Conservation (phyloP, 1,139 yeast species). For the Maudiozyma humilis region DNA sequence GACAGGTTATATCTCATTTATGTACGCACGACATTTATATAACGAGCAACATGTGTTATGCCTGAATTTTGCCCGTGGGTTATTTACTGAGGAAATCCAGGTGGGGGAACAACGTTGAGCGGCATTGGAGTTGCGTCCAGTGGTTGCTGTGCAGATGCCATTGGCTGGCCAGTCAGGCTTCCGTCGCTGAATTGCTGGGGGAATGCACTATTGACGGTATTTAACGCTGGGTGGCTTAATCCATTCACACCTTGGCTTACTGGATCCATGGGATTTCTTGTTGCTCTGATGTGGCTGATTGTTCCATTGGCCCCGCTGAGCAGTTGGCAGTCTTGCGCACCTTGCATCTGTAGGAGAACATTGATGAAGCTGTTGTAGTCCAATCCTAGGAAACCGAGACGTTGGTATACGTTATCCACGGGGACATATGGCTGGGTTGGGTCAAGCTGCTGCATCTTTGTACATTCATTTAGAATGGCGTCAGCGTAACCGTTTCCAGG, state of each 20-base stretch:
- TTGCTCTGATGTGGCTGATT: slow-evolving; percentile 19
- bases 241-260: too few relatives aligned
- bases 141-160: neutral
- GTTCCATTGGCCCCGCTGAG: slow-evolving; percentile 18
- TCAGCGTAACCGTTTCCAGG: slow-evolving; percentile 7
- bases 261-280: neutral
- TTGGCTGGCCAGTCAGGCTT: neutral
- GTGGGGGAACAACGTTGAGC: neutral
- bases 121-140: neutral
- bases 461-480: slow-evolving; percentile 11
- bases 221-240: neutral
- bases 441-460: slow-evolving; percentile 10
- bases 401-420: slow-evolving; percentile 19
- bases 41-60: too few relatives aligned
- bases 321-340: slow-evolving; percentile 19
- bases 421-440: slow-evolving; percentile 16
- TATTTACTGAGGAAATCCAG: neutral
- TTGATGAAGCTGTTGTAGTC: slow-evolving; percentile 21
- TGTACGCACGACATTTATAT: too few relatives aligned
- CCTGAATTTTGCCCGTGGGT: too few relatives aligned
- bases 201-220: neutral
- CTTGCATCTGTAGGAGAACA: slow-evolving; percentile 19
- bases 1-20: too few relatives aligned
- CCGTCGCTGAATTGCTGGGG: neutral
- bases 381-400: slow-evolving; percentile 12